Percentiles rank a stretch among this genome's conserved stretches.
phyloP scores from a whole-genome alignment of 1,284 basidiomycete species.

The Cryptococcus sp. region DNA sequence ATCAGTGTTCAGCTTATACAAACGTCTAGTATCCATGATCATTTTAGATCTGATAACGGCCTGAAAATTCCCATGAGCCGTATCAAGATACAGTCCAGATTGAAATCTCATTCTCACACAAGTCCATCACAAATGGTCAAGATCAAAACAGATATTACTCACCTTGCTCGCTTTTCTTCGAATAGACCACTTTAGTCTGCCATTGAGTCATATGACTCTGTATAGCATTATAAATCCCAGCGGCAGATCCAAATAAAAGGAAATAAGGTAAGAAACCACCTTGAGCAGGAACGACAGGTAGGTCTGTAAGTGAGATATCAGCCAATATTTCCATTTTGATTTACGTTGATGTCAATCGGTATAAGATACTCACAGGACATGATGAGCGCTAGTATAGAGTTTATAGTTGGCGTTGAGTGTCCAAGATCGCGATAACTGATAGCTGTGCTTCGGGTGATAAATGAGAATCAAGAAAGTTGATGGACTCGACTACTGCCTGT shows the following conservation, averaged over 20 bases:
- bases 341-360: background rate
- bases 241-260: conserved; percentile 71
- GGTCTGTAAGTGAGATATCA: conserved; percentile 9
- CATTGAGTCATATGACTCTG: conserved; percentile 76
- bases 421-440: background rate
- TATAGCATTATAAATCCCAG: conserved; percentile 74
- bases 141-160: conserved; percentile 10
- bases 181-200: conserved; percentile 72
- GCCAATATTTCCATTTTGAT: background rate
- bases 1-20: background rate
- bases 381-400: background rate
- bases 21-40: no score
- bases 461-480: no score
- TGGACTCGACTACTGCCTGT: no score
- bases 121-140: background rate
- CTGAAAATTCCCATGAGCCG: no score
- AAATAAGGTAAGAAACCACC: conserved; percentile 75
- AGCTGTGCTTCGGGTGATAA: background rate
- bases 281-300: conserved; percentile 21
- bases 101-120: background rate
- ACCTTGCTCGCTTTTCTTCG: conserved; percentile 54
- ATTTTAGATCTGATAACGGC: no score
- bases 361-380: background rate
- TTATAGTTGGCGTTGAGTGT: background rate
- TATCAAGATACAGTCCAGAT: no score